phyloP scores from a whole-genome alignment of 805 yeast genomes.

The Wilhelminamyces savonicus region DNA sequence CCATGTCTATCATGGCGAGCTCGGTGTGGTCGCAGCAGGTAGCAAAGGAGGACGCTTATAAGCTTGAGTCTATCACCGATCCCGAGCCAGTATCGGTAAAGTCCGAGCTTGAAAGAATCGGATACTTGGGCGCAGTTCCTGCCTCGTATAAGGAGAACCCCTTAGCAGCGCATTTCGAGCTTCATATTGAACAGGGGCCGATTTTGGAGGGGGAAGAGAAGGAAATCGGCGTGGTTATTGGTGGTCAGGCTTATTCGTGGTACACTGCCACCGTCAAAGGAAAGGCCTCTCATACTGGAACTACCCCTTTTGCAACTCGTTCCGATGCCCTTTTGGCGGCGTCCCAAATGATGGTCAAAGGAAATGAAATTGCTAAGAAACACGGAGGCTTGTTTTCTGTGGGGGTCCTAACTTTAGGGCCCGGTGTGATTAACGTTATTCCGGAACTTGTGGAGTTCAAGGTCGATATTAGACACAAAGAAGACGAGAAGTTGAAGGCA shows the following conservation, averaged over 20 bases:
- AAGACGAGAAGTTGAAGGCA: slow-evolving; percentile 33
- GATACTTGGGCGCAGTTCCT: slow-evolving; percentile 49
- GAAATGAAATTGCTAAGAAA: slow-evolving; percentile 48
- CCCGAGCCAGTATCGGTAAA: slow-evolving; percentile 39
- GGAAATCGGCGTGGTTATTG: slow-evolving; percentile 59
- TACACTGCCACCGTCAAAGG: slow-evolving; percentile 51
- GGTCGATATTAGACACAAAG: slow-evolving; percentile 53
- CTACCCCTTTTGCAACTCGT: slow-evolving; percentile 59
- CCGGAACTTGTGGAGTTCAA: slow-evolving; percentile 57
- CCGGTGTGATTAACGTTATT: slow-evolving; percentile 62
- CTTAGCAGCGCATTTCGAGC: slow-evolving; percentile 63
- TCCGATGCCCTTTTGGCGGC: slow-evolving; percentile 58
- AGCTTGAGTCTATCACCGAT: slow-evolving; percentile 50
- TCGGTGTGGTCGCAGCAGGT: slow-evolving; percentile 59
- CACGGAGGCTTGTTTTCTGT: slow-evolving; percentile 51
- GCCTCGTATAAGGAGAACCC: slow-evolving; percentile 48
- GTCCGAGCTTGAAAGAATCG: slow-evolving; percentile 54
- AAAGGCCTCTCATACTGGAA: slow-evolving; percentile 67
- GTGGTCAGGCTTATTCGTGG: slow-evolving; percentile 67
- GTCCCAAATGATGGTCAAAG: slow-evolving; percentile 48
- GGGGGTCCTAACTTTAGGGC: slow-evolving; percentile 51
- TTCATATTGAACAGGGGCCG: slow-evolving; percentile 78
- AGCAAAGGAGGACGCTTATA: slow-evolving; percentile 43
- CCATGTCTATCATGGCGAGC: slow-evolving; percentile 61
- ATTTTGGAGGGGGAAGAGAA: slow-evolving; percentile 50